Evolutionary conservation across 768 basidiomycete genomes (phyloP).

Genomic region (Pleurotus tuber-regium): DNA sequence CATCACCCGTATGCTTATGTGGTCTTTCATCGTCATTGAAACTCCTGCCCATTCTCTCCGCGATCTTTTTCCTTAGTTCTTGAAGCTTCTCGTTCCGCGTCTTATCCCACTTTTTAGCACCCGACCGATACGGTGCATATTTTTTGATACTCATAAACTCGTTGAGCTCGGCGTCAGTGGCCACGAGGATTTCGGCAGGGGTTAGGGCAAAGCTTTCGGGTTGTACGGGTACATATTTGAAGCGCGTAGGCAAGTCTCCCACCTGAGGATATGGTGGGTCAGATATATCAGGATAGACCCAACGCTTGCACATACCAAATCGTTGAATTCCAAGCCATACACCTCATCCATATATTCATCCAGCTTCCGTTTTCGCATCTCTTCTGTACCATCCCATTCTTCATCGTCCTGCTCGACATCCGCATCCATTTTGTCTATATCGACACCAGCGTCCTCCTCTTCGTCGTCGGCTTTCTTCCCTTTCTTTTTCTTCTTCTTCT

Average conservation of each 20-base stretch:
- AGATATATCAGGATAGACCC: slow-evolving; percentile 1
- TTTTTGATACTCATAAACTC: slow-evolving; percentile 87
- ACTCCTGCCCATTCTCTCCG: slow-evolving; percentile 33
- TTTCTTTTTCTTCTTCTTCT: slow-evolving; percentile 60
- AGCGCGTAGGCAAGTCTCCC: slow-evolving; percentile 86
- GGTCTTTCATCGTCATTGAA: slow-evolving; percentile 18
- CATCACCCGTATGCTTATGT: slow-evolving; percentile 14
- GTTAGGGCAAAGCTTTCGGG: slow-evolving; percentile 66
- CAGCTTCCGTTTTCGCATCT: slow-evolving; percentile 79
- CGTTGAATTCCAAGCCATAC: slow-evolving; percentile 91
- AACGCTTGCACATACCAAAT: slow-evolving; percentile 60
- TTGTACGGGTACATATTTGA: slow-evolving; percentile 81
- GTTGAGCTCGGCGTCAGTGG: slow-evolving; percentile 92
- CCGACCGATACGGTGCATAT: slow-evolving; percentile 84
- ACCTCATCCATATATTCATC: slow-evolving; percentile 92
- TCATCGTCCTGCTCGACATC: slow-evolving; percentile 49
- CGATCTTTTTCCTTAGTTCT: slow-evolving; percentile 68
- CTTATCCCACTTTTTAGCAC: slow-evolving; percentile 55
- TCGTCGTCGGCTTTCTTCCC: slow-evolving; percentile 42
- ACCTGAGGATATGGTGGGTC: slow-evolving; percentile 48
- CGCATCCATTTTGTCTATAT: slow-evolving; percentile 53
- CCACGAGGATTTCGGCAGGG: slow-evolving; percentile 85
- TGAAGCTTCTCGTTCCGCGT: slow-evolving; percentile 61
- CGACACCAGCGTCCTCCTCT: slow-evolving; percentile 53
- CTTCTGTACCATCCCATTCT: slow-evolving; percentile 88